These are phyloP conservation scores for Polysphondylium violaceum DNA, from an alignment of 78 protist species.

Conservation along the genomic window DNA sequence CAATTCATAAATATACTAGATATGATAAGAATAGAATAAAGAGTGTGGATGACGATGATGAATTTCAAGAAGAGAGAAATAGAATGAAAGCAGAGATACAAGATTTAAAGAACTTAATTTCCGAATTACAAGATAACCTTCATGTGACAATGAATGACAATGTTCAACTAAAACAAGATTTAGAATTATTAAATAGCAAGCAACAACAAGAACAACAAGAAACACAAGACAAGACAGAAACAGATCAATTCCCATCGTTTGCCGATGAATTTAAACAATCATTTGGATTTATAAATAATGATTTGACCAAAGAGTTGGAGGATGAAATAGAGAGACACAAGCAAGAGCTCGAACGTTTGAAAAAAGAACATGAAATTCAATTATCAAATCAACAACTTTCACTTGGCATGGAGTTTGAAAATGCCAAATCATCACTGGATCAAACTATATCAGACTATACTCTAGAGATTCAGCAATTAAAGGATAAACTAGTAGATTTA, in stretches of 20 bases:
- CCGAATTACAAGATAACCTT: background rate
- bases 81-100: background rate
- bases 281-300: background rate
- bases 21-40: constrained; percentile 54
- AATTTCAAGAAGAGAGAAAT: constrained; percentile 15
- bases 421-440: background rate
- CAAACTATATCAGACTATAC: background rate
- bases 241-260: background rate
- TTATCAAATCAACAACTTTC: background rate
- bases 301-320: background rate
- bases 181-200: background rate
- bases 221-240: no score
- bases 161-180: background rate
- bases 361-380: background rate
- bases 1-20: constrained; percentile 66
- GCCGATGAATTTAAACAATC: constrained; percentile 35
- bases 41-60: constrained; percentile 7
- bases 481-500: background rate
- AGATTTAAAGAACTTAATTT: background rate
- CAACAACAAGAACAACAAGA: background rate
- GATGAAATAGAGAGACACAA: constrained; percentile 15
- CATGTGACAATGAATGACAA: background rate
- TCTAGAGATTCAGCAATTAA: background rate
- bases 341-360: background rate
- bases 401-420: background rate